Evolutionary conservation across 371 early-diverging fungal species (phyloP), one percentile per base, ranked within the genome.

Genomic region (Apophysomyces sp.): DNA sequence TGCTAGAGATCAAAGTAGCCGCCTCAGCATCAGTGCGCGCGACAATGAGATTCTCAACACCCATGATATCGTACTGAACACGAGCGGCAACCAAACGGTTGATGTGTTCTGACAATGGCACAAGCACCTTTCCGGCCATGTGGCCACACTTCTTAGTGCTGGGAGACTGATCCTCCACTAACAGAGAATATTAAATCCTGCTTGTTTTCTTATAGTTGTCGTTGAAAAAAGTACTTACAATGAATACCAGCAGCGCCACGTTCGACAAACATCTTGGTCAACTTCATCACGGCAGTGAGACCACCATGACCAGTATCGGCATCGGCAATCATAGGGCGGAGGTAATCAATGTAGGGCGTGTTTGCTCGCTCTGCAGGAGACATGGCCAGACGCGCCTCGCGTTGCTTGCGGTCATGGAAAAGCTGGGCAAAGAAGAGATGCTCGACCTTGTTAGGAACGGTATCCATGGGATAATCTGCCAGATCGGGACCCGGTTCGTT

Each of bases 401-500:
- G 92, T 74, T 98, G 98, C 80, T 94, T 95, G 63, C 98, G 90
- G 75, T 98, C 99, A 71, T 98, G 99, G 90, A 98, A 97, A 52
- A 88, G 82, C 80, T 98, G 99, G 27, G 99, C 99, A 72, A 92
- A 87, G 89, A 97, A 98, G 55, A 98, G 86, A 69, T 98, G 99
- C 71, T 98, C 98, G 32, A 97, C 97, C 87, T 98, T 97, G 85
- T 96, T 96, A 64, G 98, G 98, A 60, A 98, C 97, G 54, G 98
- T 97, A 79, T 98, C 98, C 96, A 93, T 93, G 56, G 98, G 98
- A 76, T 98, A 98, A 77, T 98, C 98, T 67, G 98, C 98, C 60
- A 98, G 90, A 89, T 98, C 99, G 21, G 98, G 99, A 29, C 99
- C 99, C 60, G 99, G 99, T 82, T 98, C 99, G 82, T 98, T 98